Base-by-base conservation (phyloP, 2,329 filamentous ascomycete species). In the Orbilia ellipsospora region DNA sequence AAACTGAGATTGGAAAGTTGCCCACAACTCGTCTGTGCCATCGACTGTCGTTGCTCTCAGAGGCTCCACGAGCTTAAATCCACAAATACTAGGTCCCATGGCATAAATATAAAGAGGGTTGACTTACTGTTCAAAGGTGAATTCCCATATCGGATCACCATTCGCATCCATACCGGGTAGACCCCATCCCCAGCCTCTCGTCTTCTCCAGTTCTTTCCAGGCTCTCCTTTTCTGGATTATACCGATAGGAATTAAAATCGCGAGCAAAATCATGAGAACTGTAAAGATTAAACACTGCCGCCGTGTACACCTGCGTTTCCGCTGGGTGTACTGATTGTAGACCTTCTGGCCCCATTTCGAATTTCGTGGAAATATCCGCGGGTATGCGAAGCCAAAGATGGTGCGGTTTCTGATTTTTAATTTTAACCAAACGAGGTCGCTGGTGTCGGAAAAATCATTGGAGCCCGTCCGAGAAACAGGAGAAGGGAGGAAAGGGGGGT, bases 271-370 rank as follows among this genome's bases (percentile, higher is more conserved):
- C 15, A 64, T 6, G 10, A 68, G 40, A 1, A 15, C 63, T 5
- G 55, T 20, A 42, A 74, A 74, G 0, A 42, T 42, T 26, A 74
- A 23, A 20, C 56, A 68, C 51, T 68, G 70, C 23, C 70, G 70
- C 31, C 70, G 67, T n/a, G 70, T 67, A 63, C 69, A 73, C 36
- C 70, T 51, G 44, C 63, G 62, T 74, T 74, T 62, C 42, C 51
- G 50, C 42, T 74, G 62, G 52, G 55, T 42, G 36, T 57, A 68
- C 13, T 59, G 61, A 18, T 16, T 45, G 55, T 26, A 59, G 15
- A 59, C 3, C 20, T 57, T 62, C 51, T 61, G 55, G n/a, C 62
- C 36, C 62, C 55, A 73, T 44, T 50, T 54, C 61, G 56, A 64
- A 26, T 48, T 60, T 42, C 51, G 45, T 44, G 56, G 70, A 16